Percentiles rank a stretch among this genome's conserved stretches.
These are phyloP conservation scores for Bonia amplexicaulis DNA, from an alignment of 176 grass and related monocot species.

Conservation along the genomic window DNA sequence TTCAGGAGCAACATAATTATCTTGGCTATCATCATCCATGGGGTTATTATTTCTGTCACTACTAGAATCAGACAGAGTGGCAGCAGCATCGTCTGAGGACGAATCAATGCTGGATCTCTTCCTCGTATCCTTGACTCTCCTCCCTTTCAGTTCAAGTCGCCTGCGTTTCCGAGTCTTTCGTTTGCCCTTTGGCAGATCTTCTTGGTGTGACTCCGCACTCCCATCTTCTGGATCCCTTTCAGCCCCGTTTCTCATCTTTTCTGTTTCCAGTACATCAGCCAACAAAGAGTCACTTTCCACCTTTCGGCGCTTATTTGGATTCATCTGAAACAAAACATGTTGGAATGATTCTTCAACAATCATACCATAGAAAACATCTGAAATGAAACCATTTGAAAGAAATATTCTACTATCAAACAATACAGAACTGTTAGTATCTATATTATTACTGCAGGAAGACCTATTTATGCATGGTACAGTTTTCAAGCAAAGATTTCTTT, in stretches of 20 bases:
- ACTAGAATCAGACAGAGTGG: constrained; percentile 63
- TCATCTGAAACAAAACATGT: constrained; percentile 53
- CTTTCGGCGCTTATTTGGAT: constrained; percentile 64
- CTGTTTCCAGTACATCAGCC: constrained; percentile 24
- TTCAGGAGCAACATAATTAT: constrained; percentile 21
- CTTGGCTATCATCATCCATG: constrained; percentile 41
- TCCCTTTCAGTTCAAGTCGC: constrained; percentile 52
- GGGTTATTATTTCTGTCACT: constrained; percentile 39
- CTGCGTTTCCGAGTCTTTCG: constrained; percentile 62
- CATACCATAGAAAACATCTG: constrained; percentile 25
- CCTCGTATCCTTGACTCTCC: constrained; percentile 46
- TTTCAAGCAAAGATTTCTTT: neutral
- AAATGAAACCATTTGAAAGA: constrained; percentile 30
- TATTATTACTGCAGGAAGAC: neutral
- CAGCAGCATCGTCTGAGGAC: constrained; percentile 50
- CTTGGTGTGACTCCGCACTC: constrained; percentile 56
- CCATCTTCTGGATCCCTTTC: constrained; percentile 51
- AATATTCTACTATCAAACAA: neutral
- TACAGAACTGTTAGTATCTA: neutral
- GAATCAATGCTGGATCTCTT: constrained; percentile 45
- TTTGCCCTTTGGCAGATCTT: constrained; percentile 58
- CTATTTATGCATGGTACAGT: constrained; percentile 5
- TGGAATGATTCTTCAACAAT: neutral
- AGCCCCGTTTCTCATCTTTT: constrained; percentile 35
- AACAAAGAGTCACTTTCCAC: constrained; percentile 34